Evolutionary conservation across 768 basidiomycete genomes (phyloP).

Genomic region (Suillus subluteus): DNA sequence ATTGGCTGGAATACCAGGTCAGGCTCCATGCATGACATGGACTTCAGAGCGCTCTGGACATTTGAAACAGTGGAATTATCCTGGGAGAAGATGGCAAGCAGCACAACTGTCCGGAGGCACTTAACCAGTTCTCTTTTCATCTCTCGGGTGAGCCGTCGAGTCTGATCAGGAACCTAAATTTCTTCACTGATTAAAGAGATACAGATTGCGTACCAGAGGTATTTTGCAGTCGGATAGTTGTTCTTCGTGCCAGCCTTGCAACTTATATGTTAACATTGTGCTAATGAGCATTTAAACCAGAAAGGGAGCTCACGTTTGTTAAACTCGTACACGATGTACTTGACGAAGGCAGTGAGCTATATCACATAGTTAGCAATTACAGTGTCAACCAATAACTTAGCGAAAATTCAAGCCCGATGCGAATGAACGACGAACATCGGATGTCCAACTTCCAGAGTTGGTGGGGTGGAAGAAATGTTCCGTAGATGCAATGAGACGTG

Average conservation of each 20-base stretch:
- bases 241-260: slow-evolving; percentile 79
- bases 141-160: slow-evolving; percentile 72
- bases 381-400: background rate
- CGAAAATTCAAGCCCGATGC: background rate
- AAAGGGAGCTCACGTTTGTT: slow-evolving; percentile 60
- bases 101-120: slow-evolving; percentile 75
- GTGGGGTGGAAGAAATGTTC: slow-evolving; percentile 51
- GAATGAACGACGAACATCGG: slow-evolving; percentile 44
- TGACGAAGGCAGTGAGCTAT: slow-evolving; percentile 40
- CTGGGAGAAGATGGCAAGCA: slow-evolving; percentile 91
- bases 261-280: slow-evolving; percentile 10
- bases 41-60: slow-evolving; percentile 80
- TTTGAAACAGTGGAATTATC: slow-evolving; percentile 74
- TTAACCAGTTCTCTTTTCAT: slow-evolving; percentile 89
- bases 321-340: slow-evolving; percentile 83
- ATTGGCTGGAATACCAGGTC: slow-evolving; percentile 83
- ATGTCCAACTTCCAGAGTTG: slow-evolving; percentile 23
- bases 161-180: slow-evolving; percentile 36
- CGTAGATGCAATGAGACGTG: slow-evolving; percentile 80
- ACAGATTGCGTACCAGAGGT: slow-evolving; percentile 49
- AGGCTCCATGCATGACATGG: slow-evolving; percentile 83
- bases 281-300: background rate
- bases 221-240: slow-evolving; percentile 79
- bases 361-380: slow-evolving; percentile 12
- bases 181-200: background rate